These are phyloP conservation scores for Sporothrix luriei DNA, from an alignment of 2,329 filamentous ascomycete species.

Conservation along the genomic window DNA sequence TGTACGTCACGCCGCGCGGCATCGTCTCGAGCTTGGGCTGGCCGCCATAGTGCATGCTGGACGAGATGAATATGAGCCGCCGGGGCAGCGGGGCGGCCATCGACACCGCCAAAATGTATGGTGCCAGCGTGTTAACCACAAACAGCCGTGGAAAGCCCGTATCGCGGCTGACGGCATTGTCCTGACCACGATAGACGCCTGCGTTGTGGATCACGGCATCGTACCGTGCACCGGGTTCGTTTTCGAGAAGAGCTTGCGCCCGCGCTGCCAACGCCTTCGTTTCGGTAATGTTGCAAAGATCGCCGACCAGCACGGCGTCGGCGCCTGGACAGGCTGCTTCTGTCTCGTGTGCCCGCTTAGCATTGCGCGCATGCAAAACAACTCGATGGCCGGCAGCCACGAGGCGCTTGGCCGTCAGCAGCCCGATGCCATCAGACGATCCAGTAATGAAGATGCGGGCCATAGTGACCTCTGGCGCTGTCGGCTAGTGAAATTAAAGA, in stretches of 20 bases:
- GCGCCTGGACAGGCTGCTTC: slow-evolving; percentile 53
- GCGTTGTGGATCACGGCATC: slow-evolving; percentile 63
- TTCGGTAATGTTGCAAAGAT: slow-evolving; percentile 55
- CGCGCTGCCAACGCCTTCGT: slow-evolving; percentile 55
- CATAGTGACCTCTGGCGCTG: slow-evolving; percentile 33
- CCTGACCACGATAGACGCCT: slow-evolving; percentile 50
- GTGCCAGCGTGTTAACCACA: slow-evolving; percentile 60
- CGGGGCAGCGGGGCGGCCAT: slow-evolving; percentile 49
- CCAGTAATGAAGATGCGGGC: slow-evolving; percentile 53
- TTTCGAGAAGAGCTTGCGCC: slow-evolving; percentile 44
- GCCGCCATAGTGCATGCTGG: slow-evolving; percentile 54
- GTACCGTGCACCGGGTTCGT: slow-evolving; percentile 45
- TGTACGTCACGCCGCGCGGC: slow-evolving; percentile 44
- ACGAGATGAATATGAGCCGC: slow-evolving; percentile 56
- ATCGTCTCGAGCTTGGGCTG: slow-evolving; percentile 50
- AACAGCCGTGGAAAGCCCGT: slow-evolving; percentile 52
- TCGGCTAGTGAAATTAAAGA: neutral
- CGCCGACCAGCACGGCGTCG: slow-evolving; percentile 54
- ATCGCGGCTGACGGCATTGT: slow-evolving; percentile 40
- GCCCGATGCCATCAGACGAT: slow-evolving; percentile 60
- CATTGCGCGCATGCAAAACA: slow-evolving; percentile 59
- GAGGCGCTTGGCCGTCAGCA: slow-evolving; percentile 54
- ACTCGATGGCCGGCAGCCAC: slow-evolving; percentile 57
- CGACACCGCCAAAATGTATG: slow-evolving; percentile 58
- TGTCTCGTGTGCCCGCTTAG: slow-evolving; percentile 55